Percentiles rank a stretch among this genome's conserved stretches.
These are phyloP conservation scores for Tolypocladium tundrense DNA, from an alignment of 2,329 filamentous ascomycete genomes.

Conservation along the genomic window DNA sequence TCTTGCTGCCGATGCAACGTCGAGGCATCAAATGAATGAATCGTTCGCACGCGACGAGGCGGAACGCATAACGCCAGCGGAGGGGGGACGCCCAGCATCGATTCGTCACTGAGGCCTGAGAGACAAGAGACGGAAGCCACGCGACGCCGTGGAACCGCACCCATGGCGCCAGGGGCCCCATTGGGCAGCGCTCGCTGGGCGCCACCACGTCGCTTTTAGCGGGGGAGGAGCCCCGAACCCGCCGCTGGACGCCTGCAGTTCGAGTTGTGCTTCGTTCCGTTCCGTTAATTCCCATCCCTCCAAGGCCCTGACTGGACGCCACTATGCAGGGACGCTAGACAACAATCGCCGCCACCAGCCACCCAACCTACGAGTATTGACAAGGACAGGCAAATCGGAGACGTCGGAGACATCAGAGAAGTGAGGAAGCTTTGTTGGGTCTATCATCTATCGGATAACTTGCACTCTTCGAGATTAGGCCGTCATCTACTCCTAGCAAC, in stretches of 20 bases:
- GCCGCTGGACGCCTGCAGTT: too few species aligned
- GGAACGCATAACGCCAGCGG: not conserved
- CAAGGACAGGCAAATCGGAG: not conserved
- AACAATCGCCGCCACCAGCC: too few species aligned
- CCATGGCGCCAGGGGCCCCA: too few species aligned
- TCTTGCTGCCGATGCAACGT: not conserved
- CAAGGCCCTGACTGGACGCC: too few species aligned
- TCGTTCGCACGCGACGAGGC: not conserved
- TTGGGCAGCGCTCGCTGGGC: too few species aligned
- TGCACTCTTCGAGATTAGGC: not conserved
- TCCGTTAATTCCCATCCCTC: too few species aligned
- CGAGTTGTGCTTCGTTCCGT: too few species aligned
- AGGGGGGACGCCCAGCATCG: not conserved
- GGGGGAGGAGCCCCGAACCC: not conserved
- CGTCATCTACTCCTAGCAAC: not conserved
- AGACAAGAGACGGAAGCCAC: not conserved
- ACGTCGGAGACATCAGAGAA: not conserved
- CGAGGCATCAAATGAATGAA: not conserved
- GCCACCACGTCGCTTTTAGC: too few species aligned
- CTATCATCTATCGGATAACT: not conserved
- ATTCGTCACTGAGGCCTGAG: not conserved
- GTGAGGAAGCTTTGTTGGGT: not conserved
- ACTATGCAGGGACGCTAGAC: too few species aligned
- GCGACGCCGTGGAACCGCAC: not conserved
- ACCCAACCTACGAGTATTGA: too few species aligned